Base-by-base conservation (phyloP, 345 rosid genomes). In the Aethionema arabicum region DNA sequence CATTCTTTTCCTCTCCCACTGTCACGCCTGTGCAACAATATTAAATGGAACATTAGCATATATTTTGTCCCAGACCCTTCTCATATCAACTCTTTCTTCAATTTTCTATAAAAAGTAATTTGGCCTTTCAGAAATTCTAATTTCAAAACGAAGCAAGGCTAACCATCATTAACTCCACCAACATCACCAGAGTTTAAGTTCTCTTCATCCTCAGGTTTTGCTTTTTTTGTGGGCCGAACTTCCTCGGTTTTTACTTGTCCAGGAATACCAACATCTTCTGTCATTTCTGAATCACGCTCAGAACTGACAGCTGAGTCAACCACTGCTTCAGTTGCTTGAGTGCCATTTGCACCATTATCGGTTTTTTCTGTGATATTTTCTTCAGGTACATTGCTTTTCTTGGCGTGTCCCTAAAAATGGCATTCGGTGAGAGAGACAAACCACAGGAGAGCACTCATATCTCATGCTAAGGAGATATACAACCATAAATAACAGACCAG, bases 181-280 rank as follows among this genome's bases (percentile, higher is more conserved):
- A 51, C 56, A 56, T 76, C 70, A 50, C 60, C 66, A 33, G 33
- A 14, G 30, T 43, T 15, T 5, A 48, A 33, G 8, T 57, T 75
- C 54, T 75, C 84, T 35, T 75, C 80, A 41, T 16, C 61, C 39
- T 45, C 69, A 59, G 80, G 75, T 81, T 85, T 92, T 3, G 81
- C 75, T 75, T 83, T 89, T 81, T 89, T 92, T 52, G 55, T 49
- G 9, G 97, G 96, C 56, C 80, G 80, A 52, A 57, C 66, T 55
- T 80, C 87, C 57, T 79, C 77, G 50, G 75, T 41, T 50, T 63
- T 77, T 46, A 66, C 31, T 11, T 47, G 51, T 67, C 64, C 80
- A 63, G 78, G 66, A 13, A 41, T 62, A 63, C 69, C 74, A 43
- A 50, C 80, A 53, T 63, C 72, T 40, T 32, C 64, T 6, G 56